phyloP scores from a whole-genome alignment of 2,329 filamentous ascomycete genomes.

The Aureobasidium leucospermi region DNA sequence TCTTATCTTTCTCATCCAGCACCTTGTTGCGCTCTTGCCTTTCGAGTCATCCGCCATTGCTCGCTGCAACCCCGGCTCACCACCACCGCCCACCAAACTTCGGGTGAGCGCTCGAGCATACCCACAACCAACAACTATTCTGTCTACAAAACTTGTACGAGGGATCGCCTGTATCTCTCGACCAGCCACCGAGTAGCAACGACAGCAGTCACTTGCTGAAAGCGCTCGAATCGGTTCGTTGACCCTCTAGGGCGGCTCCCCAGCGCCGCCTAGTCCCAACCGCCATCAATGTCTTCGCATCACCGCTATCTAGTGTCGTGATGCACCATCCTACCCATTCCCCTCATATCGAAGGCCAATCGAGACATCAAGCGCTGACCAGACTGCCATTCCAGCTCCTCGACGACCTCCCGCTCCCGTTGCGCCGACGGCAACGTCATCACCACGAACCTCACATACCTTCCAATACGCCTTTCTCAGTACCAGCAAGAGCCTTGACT shows the following conservation, averaged over 20 bases:
- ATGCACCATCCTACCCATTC: neutral
- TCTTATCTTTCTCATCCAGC: neutral
- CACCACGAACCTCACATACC: conserved; percentile 13
- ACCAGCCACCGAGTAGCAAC: neutral
- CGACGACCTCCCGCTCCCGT: conserved; percentile 13
- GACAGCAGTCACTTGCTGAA: neutral
- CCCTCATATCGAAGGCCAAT: neutral
- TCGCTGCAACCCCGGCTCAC: conserved; percentile 2
- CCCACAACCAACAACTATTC: neutral
- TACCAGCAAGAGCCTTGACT: neutral
- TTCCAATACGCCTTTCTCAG: conserved; percentile 5
- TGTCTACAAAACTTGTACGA: neutral
- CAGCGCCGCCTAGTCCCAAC: conserved; percentile 11
- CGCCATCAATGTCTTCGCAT: conserved; percentile 12
- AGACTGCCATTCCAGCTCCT: neutral
- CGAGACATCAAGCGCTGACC: conserved; percentile 9
- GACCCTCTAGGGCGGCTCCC: conserved; percentile 3
- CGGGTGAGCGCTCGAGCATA: conserved; percentile 2
- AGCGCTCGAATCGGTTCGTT: conserved; percentile 9
- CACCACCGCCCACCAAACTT: conserved; percentile 5
- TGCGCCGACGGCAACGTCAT: conserved; percentile 26
- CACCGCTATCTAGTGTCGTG: neutral
- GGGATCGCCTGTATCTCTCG: neutral
- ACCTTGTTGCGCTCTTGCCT: neutral
- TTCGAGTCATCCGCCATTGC: conserved; percentile 7